These are phyloP conservation scores for Coniosporium uncinatum DNA, from an alignment of 2,329 filamentous ascomycete genomes.

Conservation along the genomic window DNA sequence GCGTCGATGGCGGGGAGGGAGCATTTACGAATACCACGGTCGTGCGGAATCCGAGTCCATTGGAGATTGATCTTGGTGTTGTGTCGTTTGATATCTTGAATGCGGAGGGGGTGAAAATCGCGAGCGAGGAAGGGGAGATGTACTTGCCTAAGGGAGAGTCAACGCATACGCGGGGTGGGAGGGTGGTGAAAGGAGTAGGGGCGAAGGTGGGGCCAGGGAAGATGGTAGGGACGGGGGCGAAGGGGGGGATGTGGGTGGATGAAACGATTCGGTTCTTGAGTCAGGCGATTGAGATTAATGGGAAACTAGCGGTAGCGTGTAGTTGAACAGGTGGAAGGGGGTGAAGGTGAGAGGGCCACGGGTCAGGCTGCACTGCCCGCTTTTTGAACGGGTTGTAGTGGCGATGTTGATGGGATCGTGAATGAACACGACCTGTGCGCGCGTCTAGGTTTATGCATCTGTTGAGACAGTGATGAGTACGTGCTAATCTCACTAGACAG, in stretches of 20 bases:
- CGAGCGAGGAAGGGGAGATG: constrained; percentile 1
- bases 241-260: constrained; percentile 4
- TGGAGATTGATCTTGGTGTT: constrained; percentile 7
- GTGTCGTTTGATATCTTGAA: constrained; percentile 4
- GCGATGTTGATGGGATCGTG: no score
- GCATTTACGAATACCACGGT: constrained; percentile 3
- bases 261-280: constrained; percentile 3
- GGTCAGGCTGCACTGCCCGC: no score
- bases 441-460: no score
- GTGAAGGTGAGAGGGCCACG: no score
- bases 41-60: constrained; percentile 6
- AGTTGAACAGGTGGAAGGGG: no score
- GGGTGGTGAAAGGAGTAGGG: neutral
- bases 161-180: constrained; percentile 2
- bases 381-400: no score
- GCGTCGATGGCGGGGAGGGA: neutral
- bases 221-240: constrained; percentile 3
- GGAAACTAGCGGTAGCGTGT: no score
- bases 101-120: constrained; percentile 4
- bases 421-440: no score
- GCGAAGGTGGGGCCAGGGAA: constrained; percentile 1
- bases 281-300: neutral
- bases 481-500: no score
- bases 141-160: constrained; percentile 5
- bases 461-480: no score